Evolutionary conservation across 2,329 filamentous ascomycete genomes (phyloP), one percentile per base, ranked within the genome.

Genomic region (Colletotrichum sidae): DNA sequence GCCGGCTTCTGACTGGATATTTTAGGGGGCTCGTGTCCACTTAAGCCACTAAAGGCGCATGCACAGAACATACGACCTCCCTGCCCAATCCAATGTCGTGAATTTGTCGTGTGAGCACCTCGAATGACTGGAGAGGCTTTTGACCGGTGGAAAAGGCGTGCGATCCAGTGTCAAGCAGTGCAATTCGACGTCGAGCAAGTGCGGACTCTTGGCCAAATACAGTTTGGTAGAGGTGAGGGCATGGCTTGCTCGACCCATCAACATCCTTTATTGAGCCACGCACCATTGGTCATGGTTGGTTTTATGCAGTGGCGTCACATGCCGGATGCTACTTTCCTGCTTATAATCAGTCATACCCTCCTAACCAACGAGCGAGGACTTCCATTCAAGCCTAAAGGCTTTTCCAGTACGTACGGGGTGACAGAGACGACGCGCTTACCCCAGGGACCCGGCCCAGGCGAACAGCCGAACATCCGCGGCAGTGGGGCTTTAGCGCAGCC

Each of bases 51-150:
- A 66, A 53, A 53, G n/a, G 47, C 57, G 53, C 63, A 66, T 63
- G 59, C 53, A 66, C 47, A 33, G 15, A 63, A 57, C 53, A 39
- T 63, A 63, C 59, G 63, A 66, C 52, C 25, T 33, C n/a, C 41
- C 51, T 34, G 17, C 47, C 63, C 63, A 63, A 66, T 66, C 58
- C 44, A 8, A 44, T 53, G 41, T 34, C 53, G 63, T 53, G 59
- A 42, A 49, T 63, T 45, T 66, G 63, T 63, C 63, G 58, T 66
- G 53, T 57, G 63, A 66, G 59, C 63, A 59, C 52, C 13, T 53
- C 51, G 45, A 59, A 47, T 38, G 58, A 41, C 47, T 62, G 46
- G 53, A 44, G 47, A 53, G 53, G 58, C 58, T 41, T 56, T 42
- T 46, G 35, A 35, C 37, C 59, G 47, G 25, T 33, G 42, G 15